Evolutionary conservation across 2,329 filamentous ascomycete species (phyloP).

Genomic region (Penicillium sp.): DNA sequence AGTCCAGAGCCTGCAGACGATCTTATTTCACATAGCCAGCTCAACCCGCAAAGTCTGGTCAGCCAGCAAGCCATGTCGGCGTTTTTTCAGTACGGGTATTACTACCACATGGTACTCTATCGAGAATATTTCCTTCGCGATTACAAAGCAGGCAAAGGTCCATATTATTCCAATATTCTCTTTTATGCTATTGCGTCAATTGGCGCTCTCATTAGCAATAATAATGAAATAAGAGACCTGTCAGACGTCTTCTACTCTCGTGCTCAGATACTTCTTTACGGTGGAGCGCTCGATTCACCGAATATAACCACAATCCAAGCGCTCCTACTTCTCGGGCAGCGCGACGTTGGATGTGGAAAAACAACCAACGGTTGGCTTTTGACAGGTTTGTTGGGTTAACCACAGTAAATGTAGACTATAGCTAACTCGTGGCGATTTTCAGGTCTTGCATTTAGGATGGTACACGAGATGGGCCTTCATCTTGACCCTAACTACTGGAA

Average conservation of each 20-base stretch:
- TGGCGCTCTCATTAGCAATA: neutral
- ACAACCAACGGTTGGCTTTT: neutral
- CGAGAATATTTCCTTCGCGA: conserved; percentile 3
- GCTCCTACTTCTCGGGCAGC: neutral
- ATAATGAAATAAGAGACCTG: neutral
- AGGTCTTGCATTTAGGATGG: neutral
- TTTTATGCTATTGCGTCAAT: neutral
- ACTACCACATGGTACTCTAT: conserved; percentile 2
- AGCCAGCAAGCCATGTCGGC: neutral
- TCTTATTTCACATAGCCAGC: too few relatives aligned
- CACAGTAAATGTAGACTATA: neutral
- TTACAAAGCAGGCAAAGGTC: neutral
- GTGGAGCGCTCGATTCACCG: neutral
- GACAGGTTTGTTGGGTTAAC: neutral
- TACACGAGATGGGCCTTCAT: conserved; percentile 2
- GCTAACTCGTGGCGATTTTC: neutral
- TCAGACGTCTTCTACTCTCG: neutral
- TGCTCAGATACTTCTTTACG: neutral
- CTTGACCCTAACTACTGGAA: conserved; percentile 1
- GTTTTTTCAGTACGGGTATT: neutral
- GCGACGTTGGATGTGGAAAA: neutral
- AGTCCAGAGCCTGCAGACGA: neutral
- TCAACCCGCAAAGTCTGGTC: neutral
- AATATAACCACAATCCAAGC: conserved; percentile 3
- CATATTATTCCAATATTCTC: conserved; percentile 1